phyloP scores from a whole-genome alignment of 495 filamentous ascomycete genomes.

The Penicillium dipodomyicola region DNA sequence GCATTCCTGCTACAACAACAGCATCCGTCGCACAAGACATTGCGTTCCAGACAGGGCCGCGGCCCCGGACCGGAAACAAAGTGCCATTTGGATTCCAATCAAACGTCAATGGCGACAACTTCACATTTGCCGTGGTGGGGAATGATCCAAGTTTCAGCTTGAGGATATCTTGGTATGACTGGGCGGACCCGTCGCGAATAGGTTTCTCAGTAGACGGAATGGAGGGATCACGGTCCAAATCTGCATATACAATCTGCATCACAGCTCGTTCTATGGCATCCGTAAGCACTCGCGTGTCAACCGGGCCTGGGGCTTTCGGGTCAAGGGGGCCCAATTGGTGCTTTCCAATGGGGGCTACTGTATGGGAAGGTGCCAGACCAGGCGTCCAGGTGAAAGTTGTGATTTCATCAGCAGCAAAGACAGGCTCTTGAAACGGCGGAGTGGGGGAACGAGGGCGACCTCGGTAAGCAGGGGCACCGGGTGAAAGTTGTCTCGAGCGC shows the following conservation, averaged over 20 bases:
- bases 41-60: slow-evolving; percentile 26
- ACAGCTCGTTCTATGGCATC: slow-evolving; percentile 31
- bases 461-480: slow-evolving; percentile 4
- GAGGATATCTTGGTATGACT: slow-evolving; percentile 13
- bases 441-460: not conserved
- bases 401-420: not conserved
- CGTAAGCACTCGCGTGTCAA: slow-evolving; percentile 9
- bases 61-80: slow-evolving; percentile 28
- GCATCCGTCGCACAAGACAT: slow-evolving; percentile 34
- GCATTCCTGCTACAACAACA: slow-evolving; percentile 33
- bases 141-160: slow-evolving; percentile 19
- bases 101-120: slow-evolving; percentile 11
- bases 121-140: slow-evolving; percentile 18
- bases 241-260: slow-evolving; percentile 29
- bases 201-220: slow-evolving; percentile 15
- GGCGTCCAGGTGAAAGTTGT: not conserved
- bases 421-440: not conserved
- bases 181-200: slow-evolving; percentile 18
- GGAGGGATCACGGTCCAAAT: slow-evolving; percentile 31
- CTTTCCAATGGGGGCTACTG: not conserved
- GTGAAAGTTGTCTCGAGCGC: not conserved
- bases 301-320: not conserved
- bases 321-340: not conserved
- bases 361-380: not conserved
- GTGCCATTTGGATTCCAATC: slow-evolving; percentile 21